Base-by-base conservation (phyloP, 139 green algal species). In the Cymbomonas tetramitiformis region DNA sequence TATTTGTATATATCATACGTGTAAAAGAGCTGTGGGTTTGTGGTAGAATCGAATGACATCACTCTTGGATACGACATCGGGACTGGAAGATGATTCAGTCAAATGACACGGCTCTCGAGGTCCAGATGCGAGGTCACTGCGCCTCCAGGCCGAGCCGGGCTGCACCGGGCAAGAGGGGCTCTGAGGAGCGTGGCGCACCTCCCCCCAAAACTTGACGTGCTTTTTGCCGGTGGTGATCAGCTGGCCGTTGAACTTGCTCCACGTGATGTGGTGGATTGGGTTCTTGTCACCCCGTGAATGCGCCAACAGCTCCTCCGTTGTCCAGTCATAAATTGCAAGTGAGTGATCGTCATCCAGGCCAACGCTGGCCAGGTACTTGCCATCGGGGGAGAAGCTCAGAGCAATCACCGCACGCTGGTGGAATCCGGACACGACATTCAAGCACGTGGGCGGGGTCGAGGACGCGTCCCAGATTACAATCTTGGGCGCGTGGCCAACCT, bases 191-290 rank as follows among this genome's bases (percentile, higher is more conserved):
- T n/a, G n/a, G n/a, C n/a, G n/a, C n/a, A n/a, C n/a, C n/a, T n/a
- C n/a, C 41, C 46, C 29, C 49, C 49, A 68, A 30, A 68, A 68
- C 38, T 68, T 68, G 33, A 68, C n/a, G 50, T 61, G 50, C 34
- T 46, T 41, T 40, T 46, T 51, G 21, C 60, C 60, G 4, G 15
- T 51, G 19, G 60, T 68, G 36, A 68, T 51, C 4, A 68, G 40
- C 4, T 51, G 41, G 5, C 60, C 60, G 38, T 68, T 51, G 31
- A 57, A 34, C 25, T 50, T 50, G 28, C 55, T 62, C 39, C 53
- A 68, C 30, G 30, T 40, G 49, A 50, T 62, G 60, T 56, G 30
- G 41, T 56, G 56, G 28, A 63, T 19, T 46, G 49, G 19, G 3
- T 53, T 59, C 8, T 30, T 23, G 60, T 68, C 60, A 4, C 60